Evolutionary conservation across 2,329 filamentous ascomycete species (phyloP).

Genomic region (Cercospora brassicicola): DNA sequence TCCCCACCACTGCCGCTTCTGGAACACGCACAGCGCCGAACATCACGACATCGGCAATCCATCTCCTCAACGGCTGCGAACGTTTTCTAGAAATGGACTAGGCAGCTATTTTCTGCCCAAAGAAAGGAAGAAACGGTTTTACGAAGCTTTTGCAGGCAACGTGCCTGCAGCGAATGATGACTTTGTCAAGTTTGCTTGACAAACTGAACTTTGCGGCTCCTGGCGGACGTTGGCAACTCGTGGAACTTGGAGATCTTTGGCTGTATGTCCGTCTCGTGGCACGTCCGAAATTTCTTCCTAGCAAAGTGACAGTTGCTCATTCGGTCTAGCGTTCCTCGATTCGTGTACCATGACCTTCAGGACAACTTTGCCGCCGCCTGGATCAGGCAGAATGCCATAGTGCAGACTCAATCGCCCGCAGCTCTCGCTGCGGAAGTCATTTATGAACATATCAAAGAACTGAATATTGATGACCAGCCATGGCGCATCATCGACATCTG

Average conservation of each 20-base stretch:
- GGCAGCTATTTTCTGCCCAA: neutral
- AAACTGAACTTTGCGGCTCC: constrained; percentile 30
- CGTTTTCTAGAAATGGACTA: neutral
- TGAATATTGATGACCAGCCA: constrained; percentile 51
- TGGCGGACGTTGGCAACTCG: constrained; percentile 34
- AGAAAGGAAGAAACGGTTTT: neutral
- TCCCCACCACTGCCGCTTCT: constrained; percentile 4
- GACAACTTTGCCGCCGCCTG: constrained; percentile 52
- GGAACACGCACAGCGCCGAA: neutral
- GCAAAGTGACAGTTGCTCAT: neutral
- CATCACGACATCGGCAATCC: neutral
- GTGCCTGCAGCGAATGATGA: neutral
- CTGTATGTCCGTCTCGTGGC: constrained; percentile 25
- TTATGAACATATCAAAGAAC: constrained; percentile 38
- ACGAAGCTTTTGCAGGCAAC: neutral
- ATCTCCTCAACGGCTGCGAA: neutral
- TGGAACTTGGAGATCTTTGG: constrained; percentile 36
- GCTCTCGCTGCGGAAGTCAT: constrained; percentile 61
- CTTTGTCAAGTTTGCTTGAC: constrained; percentile 17
- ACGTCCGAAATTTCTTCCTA: neutral
- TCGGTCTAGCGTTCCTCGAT: constrained; percentile 61
- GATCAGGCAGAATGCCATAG: neutral
- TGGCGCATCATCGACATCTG: constrained; percentile 75
- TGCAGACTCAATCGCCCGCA: constrained; percentile 53
- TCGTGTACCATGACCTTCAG: constrained; percentile 65